Evolutionary conservation across 2,329 filamentous ascomycete genomes (phyloP), one percentile per base, ranked within the genome.

Genomic region (Fonsecaea nubica): DNA sequence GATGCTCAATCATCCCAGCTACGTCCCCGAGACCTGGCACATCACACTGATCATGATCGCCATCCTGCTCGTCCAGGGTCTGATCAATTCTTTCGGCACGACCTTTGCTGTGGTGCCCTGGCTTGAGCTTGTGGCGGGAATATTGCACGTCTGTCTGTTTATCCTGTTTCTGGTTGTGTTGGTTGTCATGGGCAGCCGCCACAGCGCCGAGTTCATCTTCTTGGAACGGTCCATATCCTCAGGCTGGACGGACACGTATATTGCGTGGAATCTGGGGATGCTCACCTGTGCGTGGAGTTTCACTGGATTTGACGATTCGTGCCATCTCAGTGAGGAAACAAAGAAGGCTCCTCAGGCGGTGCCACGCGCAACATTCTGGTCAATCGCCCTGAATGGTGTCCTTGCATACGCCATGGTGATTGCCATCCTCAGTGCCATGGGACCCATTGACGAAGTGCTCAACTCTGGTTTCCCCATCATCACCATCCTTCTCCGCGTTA

Each of bases 391-490:
- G 54, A 57, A 57, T 5, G 54, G 54, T 30, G 54, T 57, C 2
- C 54, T 57, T 9, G 54, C 54, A 57, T 57, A 57, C 25, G 54
- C 54, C 33, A 57, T 57, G 54, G 54, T 57, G 18, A 57, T 57
- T 10, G 54, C 54, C 35, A 57, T 57, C 35, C 35, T 57, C 9
- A 57, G 54, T 40, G 54, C 54, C 32, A 57, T 57, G 54, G 54
- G 54, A 10, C 54, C 54, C 35, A 38, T 57, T 7, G 54, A 57
- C 18, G 54, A 57, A 36, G 54, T 57, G 30, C 54, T 57, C 35
- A 38, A 18, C 30, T 57, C 54, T 5, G 54, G 54, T 9, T 57
- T 57, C 12, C 54, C 54, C 35, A 38, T 57, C 32, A 57, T 57
- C 54, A 57, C 54, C 4, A 57, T 57, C 30, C 54, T 57, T n/a